These are phyloP conservation scores for Naganishia friedmannii DNA, from an alignment of 768 basidiomycete species.

Conservation along the genomic window DNA sequence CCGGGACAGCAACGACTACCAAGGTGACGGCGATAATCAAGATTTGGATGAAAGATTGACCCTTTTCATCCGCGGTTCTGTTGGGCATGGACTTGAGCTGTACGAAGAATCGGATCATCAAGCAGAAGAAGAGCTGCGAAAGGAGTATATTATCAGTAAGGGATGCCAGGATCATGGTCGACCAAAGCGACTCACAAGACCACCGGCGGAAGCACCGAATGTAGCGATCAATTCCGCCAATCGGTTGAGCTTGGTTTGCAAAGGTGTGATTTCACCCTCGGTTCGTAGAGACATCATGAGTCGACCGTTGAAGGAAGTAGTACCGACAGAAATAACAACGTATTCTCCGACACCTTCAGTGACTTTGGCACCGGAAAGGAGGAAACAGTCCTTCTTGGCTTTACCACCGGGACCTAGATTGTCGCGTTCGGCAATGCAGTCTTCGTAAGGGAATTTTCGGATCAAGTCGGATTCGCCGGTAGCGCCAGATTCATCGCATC, in stretches of 20 bases:
- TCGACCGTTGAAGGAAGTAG: conserved; percentile 88
- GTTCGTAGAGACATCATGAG: conserved; percentile 95
- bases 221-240: conserved; percentile 97
- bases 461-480: conserved; percentile 97
- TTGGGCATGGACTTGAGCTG: conserved; percentile 67
- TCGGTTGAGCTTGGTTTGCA: conserved; percentile 86
- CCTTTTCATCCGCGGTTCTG: conserved; percentile 74
- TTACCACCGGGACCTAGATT: conserved; percentile 48
- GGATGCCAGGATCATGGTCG: not conserved
- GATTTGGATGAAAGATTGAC: conserved; percentile 84
- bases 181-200: conserved; percentile 49
- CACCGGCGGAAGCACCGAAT: conserved; percentile 75
- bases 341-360: conserved; percentile 91
- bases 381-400: conserved; percentile 80
- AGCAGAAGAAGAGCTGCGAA: conserved; percentile 63
- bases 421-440: conserved; percentile 62
- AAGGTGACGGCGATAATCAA: conserved; percentile 91
- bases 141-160: not conserved
- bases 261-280: conserved; percentile 82
- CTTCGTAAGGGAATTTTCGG: conserved; percentile 75
- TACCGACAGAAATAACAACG: conserved; percentile 86
- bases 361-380: conserved; percentile 87
- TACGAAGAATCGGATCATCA: conserved; percentile 94
- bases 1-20: conserved; percentile 83
- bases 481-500: conserved; percentile 92